These are phyloP conservation scores for Microascus cirrosus DNA, from an alignment of 2,329 filamentous ascomycete species.

Conservation along the genomic window DNA sequence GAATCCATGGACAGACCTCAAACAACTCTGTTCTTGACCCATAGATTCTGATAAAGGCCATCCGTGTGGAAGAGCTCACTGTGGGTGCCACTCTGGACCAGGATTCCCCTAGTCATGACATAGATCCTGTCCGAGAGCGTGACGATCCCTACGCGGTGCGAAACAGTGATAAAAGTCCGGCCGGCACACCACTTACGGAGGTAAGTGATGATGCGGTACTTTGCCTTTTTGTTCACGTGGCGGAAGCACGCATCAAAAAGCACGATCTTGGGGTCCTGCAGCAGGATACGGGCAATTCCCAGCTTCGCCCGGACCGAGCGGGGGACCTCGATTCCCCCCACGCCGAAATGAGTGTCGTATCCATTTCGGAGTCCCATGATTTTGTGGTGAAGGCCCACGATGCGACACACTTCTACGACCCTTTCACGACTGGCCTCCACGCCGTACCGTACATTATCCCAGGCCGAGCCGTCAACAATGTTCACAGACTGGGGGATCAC, in stretches of 20 bases:
- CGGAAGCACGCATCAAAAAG: constrained; percentile 40
- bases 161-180: constrained; percentile 40
- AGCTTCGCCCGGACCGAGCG: constrained; percentile 39
- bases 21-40: constrained; percentile 30
- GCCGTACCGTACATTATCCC: constrained; percentile 55
- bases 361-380: constrained; percentile 45
- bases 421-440: constrained; percentile 50
- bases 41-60: constrained; percentile 39
- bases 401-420: constrained; percentile 46
- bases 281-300: constrained; percentile 28
- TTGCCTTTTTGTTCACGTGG: constrained; percentile 31
- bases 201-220: constrained; percentile 31
- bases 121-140: constrained; percentile 39
- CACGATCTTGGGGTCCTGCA: constrained; percentile 16
- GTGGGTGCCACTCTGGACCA: constrained; percentile 41
- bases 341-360: constrained; percentile 34
- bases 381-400: constrained; percentile 53
- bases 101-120: constrained; percentile 37
- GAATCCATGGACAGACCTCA: not conserved
- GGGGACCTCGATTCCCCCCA: constrained; percentile 34
- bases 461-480: constrained; percentile 53
- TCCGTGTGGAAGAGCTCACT: constrained; percentile 29
- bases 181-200: constrained; percentile 30
- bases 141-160: constrained; percentile 27
- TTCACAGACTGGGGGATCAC: constrained; percentile 54